Conservation (phyloP, 2,329 filamentous ascomycete species). For the Colletotrichum shisoi region DNA sequence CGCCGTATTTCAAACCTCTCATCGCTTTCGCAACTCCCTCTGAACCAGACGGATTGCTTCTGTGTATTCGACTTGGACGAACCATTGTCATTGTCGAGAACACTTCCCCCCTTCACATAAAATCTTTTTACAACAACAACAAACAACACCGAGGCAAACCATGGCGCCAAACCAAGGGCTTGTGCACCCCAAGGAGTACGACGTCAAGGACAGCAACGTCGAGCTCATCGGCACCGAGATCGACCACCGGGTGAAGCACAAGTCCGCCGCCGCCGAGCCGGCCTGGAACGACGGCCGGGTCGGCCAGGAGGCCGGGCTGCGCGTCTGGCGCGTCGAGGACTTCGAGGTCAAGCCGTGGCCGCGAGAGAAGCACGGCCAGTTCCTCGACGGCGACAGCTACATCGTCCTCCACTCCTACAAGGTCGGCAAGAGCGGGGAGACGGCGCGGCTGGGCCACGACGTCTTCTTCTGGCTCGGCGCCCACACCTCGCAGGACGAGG, state of each 20-base stretch:
- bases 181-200: slow-evolving; percentile 69
- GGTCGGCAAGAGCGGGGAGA: slow-evolving; percentile 54
- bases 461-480: slow-evolving; percentile 75
- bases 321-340: slow-evolving; percentile 72
- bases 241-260: slow-evolving; percentile 73
- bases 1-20: background rate
- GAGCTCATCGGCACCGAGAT: slow-evolving; percentile 70
- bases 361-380: slow-evolving; percentile 63
- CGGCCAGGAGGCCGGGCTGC: slow-evolving; percentile 62
- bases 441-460: slow-evolving; percentile 64
- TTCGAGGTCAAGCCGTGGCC: slow-evolving; percentile 72
- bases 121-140: background rate
- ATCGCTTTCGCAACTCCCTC: background rate
- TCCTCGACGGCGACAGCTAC: slow-evolving; percentile 74
- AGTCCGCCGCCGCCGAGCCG: slow-evolving; percentile 69
- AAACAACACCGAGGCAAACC: no score
- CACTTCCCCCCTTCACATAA: no score
- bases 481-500: slow-evolving; percentile 73
- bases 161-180: slow-evolving; percentile 71
- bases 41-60: slow-evolving; percentile 1
- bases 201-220: slow-evolving; percentile 73
- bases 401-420: slow-evolving; percentile 69
- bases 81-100: no score
- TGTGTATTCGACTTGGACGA: background rate
- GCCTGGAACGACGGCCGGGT: slow-evolving; percentile 70